These are phyloP conservation scores for Fusarium aywerte DNA, from an alignment of 2,329 filamentous ascomycete genomes.

Conservation along the genomic window DNA sequence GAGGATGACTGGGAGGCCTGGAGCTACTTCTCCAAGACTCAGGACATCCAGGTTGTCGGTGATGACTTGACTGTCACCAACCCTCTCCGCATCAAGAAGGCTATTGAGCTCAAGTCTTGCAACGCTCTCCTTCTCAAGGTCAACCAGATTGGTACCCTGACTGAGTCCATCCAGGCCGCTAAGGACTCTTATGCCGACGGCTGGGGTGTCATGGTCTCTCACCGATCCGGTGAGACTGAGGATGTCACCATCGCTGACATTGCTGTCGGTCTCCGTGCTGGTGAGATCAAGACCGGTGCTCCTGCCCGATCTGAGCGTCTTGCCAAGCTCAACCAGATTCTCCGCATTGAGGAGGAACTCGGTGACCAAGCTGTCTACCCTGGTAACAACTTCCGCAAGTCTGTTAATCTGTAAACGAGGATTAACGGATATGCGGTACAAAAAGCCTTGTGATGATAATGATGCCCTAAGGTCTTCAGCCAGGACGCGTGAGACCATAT, in stretches of 20 bases:
- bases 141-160: constrained; percentile 99
- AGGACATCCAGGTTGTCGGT: constrained; percentile 97
- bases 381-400: constrained; percentile 88
- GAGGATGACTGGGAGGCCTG: constrained; percentile 99
- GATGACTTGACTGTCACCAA: constrained; percentile 99
- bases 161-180: constrained; percentile 98
- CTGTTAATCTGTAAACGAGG: constrained; percentile 81
- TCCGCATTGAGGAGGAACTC: constrained; percentile 99
- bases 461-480: constrained; percentile 40
- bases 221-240: constrained; percentile 99
- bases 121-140: constrained; percentile 99
- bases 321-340: constrained; percentile 99
- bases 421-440: constrained; percentile 7
- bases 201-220: constrained; percentile 99
- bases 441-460: constrained; percentile 42
- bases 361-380: constrained; percentile 91
- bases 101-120: constrained; percentile 98
- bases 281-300: constrained; percentile 99
- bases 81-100: constrained; percentile 99
- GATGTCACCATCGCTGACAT: constrained; percentile 99
- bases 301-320: constrained; percentile 97
- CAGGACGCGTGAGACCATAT: constrained; percentile 41
- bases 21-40: constrained; percentile 99
- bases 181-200: constrained; percentile 96
- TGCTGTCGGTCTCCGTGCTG: constrained; percentile 93